Percentiles rank a stretch among this genome's conserved stretches.
Conservation (phyloP, 305 asterid genomes). For the Fraxinus dipetala region DNA sequence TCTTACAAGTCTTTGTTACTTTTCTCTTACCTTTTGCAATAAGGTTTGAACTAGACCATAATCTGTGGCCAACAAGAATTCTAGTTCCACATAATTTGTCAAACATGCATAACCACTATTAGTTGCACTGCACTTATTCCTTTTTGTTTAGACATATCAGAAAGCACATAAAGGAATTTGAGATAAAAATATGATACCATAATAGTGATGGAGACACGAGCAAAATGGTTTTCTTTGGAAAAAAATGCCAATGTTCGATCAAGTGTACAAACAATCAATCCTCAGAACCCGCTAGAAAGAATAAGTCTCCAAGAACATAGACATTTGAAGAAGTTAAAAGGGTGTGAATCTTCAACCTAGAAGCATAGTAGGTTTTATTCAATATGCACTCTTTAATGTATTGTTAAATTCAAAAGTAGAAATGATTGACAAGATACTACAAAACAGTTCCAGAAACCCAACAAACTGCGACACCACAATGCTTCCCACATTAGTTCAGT, state of each 20-base stretch:
- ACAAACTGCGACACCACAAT: slow-evolving; percentile 4
- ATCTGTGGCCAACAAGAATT: background rate
- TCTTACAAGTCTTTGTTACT: background rate
- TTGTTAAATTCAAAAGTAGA: background rate
- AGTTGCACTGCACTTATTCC: background rate
- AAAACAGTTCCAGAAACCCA: background rate
- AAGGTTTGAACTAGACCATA: background rate
- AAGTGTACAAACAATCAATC: background rate
- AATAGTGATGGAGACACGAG: background rate
- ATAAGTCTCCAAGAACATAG: background rate
- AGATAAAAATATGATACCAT: background rate
- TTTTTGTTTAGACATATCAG: background rate
- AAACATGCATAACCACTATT: background rate
- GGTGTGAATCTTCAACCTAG: background rate
- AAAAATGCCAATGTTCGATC: background rate
- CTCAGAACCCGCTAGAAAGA: background rate
- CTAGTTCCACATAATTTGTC: slow-evolving; percentile 3
- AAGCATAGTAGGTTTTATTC: slow-evolving; percentile 3
- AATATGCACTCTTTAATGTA: background rate
- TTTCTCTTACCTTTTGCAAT: background rate
- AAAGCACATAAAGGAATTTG: background rate
- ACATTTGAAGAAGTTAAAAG: background rate
- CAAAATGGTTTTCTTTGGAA: background rate
- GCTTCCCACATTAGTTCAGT: slow-evolving; percentile 1
- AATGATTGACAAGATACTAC: background rate